Percentiles rank a stretch among this genome's conserved stretches.
These are phyloP conservation scores for Effrenium voratum DNA, from an alignment of 73 alveolate genomes.

Conservation along the genomic window DNA sequence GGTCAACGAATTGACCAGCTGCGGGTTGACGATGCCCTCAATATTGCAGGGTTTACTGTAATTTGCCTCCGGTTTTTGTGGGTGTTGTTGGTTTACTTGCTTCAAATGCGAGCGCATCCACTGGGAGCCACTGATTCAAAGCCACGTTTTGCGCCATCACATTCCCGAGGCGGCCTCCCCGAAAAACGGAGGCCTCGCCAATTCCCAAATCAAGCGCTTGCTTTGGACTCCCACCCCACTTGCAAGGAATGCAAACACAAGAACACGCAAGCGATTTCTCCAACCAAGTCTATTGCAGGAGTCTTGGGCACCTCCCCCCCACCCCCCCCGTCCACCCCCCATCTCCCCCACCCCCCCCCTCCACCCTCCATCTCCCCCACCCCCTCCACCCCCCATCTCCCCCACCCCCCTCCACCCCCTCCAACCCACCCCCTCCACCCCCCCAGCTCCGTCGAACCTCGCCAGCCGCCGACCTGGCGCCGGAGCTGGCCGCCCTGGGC, in stretches of 20 bases:
- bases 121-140: too few species aligned
- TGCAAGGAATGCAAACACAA: background rate
- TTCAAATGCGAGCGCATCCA: too few species aligned
- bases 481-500: slow-evolving; percentile 71
- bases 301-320: background rate
- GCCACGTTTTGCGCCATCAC: too few species aligned
- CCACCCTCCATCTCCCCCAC: background rate
- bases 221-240: too few species aligned
- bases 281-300: background rate
- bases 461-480: slow-evolving; percentile 52
- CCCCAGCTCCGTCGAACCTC: background rate
- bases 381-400: background rate
- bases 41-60: too few species aligned
- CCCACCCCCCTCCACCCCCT: background rate
- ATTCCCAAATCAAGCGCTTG: too few species aligned
- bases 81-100: too few species aligned
- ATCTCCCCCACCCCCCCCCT: background rate
- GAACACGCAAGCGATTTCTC: background rate
- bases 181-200: too few species aligned
- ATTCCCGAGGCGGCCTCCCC: too few species aligned
- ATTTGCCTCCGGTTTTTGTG: too few species aligned
- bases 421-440: background rate
- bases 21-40: too few species aligned
- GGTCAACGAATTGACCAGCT: too few species aligned
- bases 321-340: background rate